Base-by-base conservation (phyloP, 2,329 filamentous ascomycete genomes). In the Phialemoniopsis sp. region DNA sequence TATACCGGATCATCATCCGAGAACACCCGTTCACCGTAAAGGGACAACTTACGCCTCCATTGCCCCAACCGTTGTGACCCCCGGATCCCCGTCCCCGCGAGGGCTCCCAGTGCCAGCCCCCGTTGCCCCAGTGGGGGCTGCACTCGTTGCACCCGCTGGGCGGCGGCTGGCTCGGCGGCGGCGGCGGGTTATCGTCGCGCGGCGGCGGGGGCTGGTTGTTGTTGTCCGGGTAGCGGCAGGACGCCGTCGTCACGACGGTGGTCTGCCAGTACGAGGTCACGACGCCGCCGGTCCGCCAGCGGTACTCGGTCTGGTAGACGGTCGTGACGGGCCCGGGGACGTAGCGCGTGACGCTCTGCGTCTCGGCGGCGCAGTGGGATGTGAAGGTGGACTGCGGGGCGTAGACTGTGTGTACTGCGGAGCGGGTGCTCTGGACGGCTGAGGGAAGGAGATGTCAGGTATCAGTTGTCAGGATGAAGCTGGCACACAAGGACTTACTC, bases 131-230 rank as follows among this genome's bases (percentile, higher is more conserved):
- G 46, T 44, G 48, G 12, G 47, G 49, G 32, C 47, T 37, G 42
- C 49, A 52, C 9, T 40, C 36, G 16, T 38, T 36, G 33, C 49
- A 52, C 26, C 42, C 42, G 15, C 37, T 38, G 9, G 49, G 49
- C 32, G 39, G 41, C 3, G 43, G 43, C 16, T 35, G 31, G 18
- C 47, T 43, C 3, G 40, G 39, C n/a, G 34, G 33, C 3, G 42
- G 44, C 29, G 39, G 42, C 16, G 39, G 38, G 12, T 16, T 21
- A 15, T 43, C 41, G 10, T 28, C 30, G 34, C 37, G 41, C 13
- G 41, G 41, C 18, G 37, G 30, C 6, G 38, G 26, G 4, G 38
- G 38, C 15, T 40, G 38, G 28, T 21, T 39, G 28, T 41, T 29
- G 18, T 30, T 34, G 26, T 28, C 28, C n/a, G 39, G 37, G 38